Conservation (phyloP, 78 protist genomes). For the slime mould (Dictyostelium discoideum) region dicty_2.7 NC_007088.5:2043001-2043500, state of each 20-base stretch:
- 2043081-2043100: constrained; percentile 2
- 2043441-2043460: neutral
- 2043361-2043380: neutral
- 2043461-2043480: constrained; percentile 17
- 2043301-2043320: constrained; percentile 6
- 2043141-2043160: constrained; percentile 17
- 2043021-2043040: constrained; percentile 21
- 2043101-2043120: neutral
- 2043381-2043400: no score
- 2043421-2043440: constrained; percentile 19
- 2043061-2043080: constrained; percentile 14
- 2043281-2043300: neutral
- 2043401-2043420: neutral
- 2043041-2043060: constrained; percentile 3
- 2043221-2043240: constrained; percentile 22
- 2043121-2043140: constrained; percentile 4
- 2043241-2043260: constrained; percentile 2
- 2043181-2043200: constrained; percentile 1
- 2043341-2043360: neutral
- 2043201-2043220: constrained; percentile 5
- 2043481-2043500: constrained; percentile 8
- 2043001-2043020: constrained; percentile 17
- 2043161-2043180: constrained; percentile 15
- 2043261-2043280: constrained; percentile 25
- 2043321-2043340: no score